Base-by-base conservation (phyloP, 2,329 filamentous ascomycete genomes). In the Conoideocrella luteorostrata region DNA sequence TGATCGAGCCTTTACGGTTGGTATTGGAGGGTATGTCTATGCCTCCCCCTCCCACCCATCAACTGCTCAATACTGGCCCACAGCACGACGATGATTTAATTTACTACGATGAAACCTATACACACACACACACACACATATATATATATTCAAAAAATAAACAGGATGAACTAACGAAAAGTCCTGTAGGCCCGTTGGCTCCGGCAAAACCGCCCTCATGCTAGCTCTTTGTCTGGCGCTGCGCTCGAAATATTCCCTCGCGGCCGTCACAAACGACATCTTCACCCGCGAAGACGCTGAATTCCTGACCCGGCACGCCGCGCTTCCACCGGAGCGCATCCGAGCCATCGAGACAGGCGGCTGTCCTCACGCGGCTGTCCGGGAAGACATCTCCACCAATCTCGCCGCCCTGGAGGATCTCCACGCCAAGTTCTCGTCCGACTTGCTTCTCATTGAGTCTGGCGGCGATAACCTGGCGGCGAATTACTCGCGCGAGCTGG, bases 231-330 rank as follows among this genome's bases (percentile, higher is more conserved):
- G 89, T 71, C 82, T 82, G 28, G 84, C 85, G 7, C 82, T 98
- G 6, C 86, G 93, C 49, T 74, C 82, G 40, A 72, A 78, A 44
- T 90, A 87, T 77, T 88, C 83, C 60, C 86, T 98, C 58, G 93
- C 93, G 1, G 93, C 89, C 47, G 91, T 98, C 18, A 98, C 93
- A 39, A 97, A 97, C 75, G 91, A 97, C 74, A 97, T 97, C 74
- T 97, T 97, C 75, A 97, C 91, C 18, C 85, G 86, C 52, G 93
- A 98, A 70, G 93, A 98, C 73, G 90, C 90, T 71, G 93, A 97
- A 67, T 98, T 98, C 71, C 82, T 98, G 21, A 95, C 88, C 47
- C 82, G 82, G 45, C 77, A 96, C 75, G 76, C 79, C 52, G 93
- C 93, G 5, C 82, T 97, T 0, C 85, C 90, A 0, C 77, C 90